Evolutionary conservation across 306 rosid species (phyloP).

Genomic region (Prunus dulcis): DNA sequence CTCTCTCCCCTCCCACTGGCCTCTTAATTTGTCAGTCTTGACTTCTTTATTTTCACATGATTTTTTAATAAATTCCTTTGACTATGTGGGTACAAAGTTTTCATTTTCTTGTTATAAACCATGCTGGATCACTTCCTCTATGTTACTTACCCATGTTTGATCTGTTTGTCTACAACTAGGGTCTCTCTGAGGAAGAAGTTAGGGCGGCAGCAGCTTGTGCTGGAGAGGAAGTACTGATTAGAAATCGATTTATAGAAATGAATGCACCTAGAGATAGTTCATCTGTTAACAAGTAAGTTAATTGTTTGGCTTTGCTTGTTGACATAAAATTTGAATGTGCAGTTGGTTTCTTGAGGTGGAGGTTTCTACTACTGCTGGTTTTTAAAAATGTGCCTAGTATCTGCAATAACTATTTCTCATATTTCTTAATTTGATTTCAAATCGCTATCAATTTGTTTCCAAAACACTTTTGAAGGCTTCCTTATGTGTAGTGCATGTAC

Average conservation of each 20-base stretch:
- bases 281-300: conserved; percentile 82
- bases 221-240: conserved; percentile 94
- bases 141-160: conserved; percentile 24
- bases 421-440: neutral
- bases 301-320: conserved; percentile 20
- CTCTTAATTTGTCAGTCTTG: neutral
- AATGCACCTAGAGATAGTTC: conserved; percentile 90
- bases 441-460: neutral
- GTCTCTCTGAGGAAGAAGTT: conserved; percentile 98
- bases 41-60: neutral
- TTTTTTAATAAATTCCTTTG: neutral
- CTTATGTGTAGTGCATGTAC: conserved; percentile 6
- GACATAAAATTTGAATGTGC: conserved; percentile 2
- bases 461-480: neutral
- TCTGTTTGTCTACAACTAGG: conserved; percentile 52
- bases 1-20: neutral
- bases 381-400: neutral
- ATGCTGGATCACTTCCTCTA: neutral
- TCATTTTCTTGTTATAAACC: conserved; percentile 8
- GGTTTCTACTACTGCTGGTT: neutral
- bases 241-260: conserved; percentile 91
- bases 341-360: conserved; percentile 3
- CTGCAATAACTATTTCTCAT: neutral
- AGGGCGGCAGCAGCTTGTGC: conserved; percentile 94
- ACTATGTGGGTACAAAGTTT: conserved; percentile 1